Evolutionary conservation across 176 grass and related monocot species (phyloP), one percentile per base, ranked within the genome.

Genomic region (Guadua angustifolia): DNA sequence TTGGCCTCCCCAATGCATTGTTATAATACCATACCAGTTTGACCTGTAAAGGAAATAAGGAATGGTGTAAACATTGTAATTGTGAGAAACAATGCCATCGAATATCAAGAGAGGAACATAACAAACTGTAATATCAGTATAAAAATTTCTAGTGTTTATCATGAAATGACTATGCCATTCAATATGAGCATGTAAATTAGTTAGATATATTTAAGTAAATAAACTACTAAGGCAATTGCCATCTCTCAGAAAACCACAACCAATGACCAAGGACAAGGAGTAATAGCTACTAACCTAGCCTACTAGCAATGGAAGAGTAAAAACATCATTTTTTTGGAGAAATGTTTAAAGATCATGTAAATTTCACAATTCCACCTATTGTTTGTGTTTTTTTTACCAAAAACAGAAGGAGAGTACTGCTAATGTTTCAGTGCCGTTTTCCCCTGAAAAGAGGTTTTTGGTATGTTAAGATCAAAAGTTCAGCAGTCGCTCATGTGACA

Each of bases 1-100:
- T 85, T 75, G 93, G 91, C 76, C 93, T 94, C 66, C 96, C 96
- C 80, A 98, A 55, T 85, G 96, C 96, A 67, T 98, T 98, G 80
- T 98, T 95, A 89, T 95, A 98, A 80, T 98, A 98, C 96, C 96
- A 98, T 61, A 98, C 93, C 51, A 99, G 88, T 88, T 99, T 99
- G 50, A 99, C 96, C 96, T 98, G 79, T 13, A 56, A 89, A 84
- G 13, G 44, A 66, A 74, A 73, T 12, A 75, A 77, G 11, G 40
- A 71, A 47, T 47, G 69, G 43, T 5, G 42, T 35, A 40, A 73
- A 40, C 2, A 62, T 60, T 39, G 19, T 57, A 69, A 61, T 8
- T 59, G 15, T 72, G 11, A 32, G 55, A 78, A 73, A 60, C 43
- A 69, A 21, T 64, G 61, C 0, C 29, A 69, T 55, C 22, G 21